Conservation (phyloP, 345 rosid species). For the Noccaea bulbosa region DNA sequence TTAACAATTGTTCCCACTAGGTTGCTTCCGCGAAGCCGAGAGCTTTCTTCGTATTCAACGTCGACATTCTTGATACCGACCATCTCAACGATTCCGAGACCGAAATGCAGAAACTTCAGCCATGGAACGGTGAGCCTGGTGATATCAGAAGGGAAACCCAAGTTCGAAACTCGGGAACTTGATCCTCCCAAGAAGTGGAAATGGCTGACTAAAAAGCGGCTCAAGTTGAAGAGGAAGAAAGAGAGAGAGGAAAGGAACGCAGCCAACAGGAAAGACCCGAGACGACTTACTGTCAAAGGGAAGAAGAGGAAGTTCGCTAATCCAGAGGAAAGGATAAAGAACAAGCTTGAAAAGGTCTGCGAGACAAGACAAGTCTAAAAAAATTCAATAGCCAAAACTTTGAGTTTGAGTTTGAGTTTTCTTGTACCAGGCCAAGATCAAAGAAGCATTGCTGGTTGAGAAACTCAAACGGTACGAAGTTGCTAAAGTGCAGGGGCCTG, state of each 20-base stretch:
- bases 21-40: constrained; percentile 26
- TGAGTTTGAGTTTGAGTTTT: neutral
- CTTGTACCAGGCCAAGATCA: constrained; percentile 66
- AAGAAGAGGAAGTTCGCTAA: constrained; percentile 69
- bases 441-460: constrained; percentile 79
- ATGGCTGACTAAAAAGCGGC: constrained; percentile 74
- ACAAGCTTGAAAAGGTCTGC: constrained; percentile 80
- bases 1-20: constrained; percentile 22
- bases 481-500: constrained; percentile 79
- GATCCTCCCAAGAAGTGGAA: constrained; percentile 91
- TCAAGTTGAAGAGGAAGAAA: constrained; percentile 73
- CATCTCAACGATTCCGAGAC: constrained; percentile 36
- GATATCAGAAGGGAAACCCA: constrained; percentile 88
- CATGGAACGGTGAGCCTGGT: constrained; percentile 75
- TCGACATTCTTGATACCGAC: constrained; percentile 20
- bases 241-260: constrained; percentile 81
- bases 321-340: constrained; percentile 75
- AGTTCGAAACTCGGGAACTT: constrained; percentile 68
- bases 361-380: neutral
- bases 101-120: constrained; percentile 55
- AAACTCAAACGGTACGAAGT: constrained; percentile 87
- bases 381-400: neutral
- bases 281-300: constrained; percentile 67
- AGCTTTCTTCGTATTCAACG: constrained; percentile 21
- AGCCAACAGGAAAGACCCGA: constrained; percentile 82